phyloP scores from a whole-genome alignment of 2,329 filamentous ascomycete species.

The Trichoderma sp. region DNA sequence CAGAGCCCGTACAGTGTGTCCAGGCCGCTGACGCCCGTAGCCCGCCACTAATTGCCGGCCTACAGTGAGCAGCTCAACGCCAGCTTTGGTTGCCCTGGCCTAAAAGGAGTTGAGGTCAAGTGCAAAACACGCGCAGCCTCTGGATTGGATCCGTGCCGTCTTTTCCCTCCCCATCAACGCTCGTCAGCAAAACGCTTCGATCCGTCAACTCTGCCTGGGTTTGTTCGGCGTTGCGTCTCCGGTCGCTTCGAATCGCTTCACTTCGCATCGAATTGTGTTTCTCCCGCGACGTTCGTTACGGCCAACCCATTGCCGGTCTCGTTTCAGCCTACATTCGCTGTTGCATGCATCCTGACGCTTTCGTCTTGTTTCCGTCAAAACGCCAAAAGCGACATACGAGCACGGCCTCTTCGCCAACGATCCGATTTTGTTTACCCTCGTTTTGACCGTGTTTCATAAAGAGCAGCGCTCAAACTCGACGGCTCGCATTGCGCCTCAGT shows the following conservation, averaged over 20 bases:
- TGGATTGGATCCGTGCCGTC: background rate
- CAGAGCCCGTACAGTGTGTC: slow-evolving; percentile 8
- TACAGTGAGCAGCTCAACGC: background rate
- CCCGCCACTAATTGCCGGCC: background rate
- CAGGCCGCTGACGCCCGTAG: background rate
- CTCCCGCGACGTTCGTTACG: background rate
- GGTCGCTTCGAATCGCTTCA: slow-evolving; percentile 1
- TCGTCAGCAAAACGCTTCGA: background rate
- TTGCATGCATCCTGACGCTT: background rate
- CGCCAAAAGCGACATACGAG: background rate
- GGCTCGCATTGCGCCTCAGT: background rate
- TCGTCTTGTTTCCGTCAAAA: background rate
- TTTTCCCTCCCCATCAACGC: slow-evolving; percentile 3
- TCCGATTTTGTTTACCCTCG: background rate
- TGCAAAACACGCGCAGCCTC: background rate
- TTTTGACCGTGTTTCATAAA: background rate
- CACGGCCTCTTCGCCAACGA: background rate
- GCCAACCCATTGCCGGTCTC: background rate
- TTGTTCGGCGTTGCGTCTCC: background rate
- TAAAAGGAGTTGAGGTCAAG: background rate
- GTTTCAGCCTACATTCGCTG: background rate
- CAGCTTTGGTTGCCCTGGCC: slow-evolving; percentile 1
- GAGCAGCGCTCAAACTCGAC: background rate
- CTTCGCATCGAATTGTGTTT: background rate
- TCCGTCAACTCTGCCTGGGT: background rate